A percentile compares a stretch with the other conserved stretches of the same genome.
phyloP scores from a whole-genome alignment of 2,329 filamentous ascomycete genomes.

The Aureobasidium sp. region DNA sequence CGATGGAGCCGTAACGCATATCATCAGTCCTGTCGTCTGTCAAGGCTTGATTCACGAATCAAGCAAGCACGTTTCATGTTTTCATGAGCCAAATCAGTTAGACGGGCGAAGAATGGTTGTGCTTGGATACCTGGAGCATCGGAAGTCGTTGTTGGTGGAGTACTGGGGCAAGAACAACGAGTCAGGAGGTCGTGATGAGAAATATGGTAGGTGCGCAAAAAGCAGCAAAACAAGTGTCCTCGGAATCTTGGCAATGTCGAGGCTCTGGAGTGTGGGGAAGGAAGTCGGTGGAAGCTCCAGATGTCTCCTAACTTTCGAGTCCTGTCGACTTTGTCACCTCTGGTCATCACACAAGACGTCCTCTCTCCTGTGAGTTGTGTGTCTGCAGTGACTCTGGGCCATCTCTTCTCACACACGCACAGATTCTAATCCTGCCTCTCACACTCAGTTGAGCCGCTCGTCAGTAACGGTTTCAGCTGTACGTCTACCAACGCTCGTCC shows the following conservation, averaged over 20 bases:
- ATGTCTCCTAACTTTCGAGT: slow-evolving; percentile 1
- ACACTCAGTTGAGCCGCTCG: slow-evolving; percentile 1
- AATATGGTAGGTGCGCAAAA: not conserved
- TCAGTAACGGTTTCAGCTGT: slow-evolving; percentile 14
- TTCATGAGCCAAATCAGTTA: too few species aligned
- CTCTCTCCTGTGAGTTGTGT: not conserved
- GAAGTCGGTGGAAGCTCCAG: slow-evolving; percentile 8
- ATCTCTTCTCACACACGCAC: not conserved
- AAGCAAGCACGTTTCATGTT: too few species aligned
- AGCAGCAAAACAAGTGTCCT: slow-evolving; percentile 4
- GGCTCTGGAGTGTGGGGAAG: not conserved
- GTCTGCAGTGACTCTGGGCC: not conserved
- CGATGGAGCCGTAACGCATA: too few species aligned
- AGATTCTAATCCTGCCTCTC: not conserved
- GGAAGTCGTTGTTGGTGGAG: too few species aligned
- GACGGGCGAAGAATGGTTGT: too few species aligned
- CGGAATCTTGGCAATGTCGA: slow-evolving; percentile 1
- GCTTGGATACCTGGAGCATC: too few species aligned
- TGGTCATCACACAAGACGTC: slow-evolving; percentile 8
- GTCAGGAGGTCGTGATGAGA: not conserved
- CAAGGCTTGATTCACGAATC: too few species aligned
- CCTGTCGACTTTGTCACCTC: not conserved
- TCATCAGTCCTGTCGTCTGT: too few species aligned
- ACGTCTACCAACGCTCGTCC: not conserved
- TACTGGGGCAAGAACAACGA: too few species aligned